Evolutionary conservation across 192 early-diverging fungal species (phyloP).

Genomic region (Coemansia sp.): DNA sequence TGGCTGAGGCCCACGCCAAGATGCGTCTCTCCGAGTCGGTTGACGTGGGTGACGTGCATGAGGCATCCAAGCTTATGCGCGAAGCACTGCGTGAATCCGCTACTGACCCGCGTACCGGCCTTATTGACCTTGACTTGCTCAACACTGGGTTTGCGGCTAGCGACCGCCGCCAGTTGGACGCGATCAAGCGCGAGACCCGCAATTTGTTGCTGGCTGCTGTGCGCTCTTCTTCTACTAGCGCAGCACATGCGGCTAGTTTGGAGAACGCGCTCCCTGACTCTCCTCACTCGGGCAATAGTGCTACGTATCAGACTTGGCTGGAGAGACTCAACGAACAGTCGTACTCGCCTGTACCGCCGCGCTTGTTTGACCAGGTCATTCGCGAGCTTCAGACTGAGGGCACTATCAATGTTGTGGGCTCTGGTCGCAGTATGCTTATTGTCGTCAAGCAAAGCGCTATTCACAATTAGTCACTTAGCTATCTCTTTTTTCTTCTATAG

Average conservation of each 20-base stretch:
- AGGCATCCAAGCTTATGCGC: conserved; percentile 83
- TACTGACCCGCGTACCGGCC: conserved; percentile 89
- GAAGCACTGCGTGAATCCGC: conserved; percentile 89
- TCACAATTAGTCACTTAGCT: conserved; percentile 10
- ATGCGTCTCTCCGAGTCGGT: conserved; percentile 81
- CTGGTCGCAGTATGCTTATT: conserved; percentile 41
- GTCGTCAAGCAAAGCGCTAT: conserved; percentile 48
- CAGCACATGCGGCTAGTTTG: not conserved
- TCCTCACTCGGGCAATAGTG: conserved; percentile 23
- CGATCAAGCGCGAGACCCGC: conserved; percentile 48
- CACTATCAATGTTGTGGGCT: conserved; percentile 35
- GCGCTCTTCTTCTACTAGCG: conserved; percentile 23
- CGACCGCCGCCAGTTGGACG: conserved; percentile 59
- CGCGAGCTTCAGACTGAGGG: conserved; percentile 59
- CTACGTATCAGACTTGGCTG: conserved; percentile 36
- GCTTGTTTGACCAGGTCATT: conserved; percentile 59
- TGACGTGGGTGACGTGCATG: conserved; percentile 78
- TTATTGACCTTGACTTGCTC: conserved; percentile 91
- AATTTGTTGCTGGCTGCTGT: conserved; percentile 40
- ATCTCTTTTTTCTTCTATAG: not conserved
- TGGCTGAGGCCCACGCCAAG: conserved; percentile 89
- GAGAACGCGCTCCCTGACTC: conserved; percentile 16
- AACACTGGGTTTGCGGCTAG: conserved; percentile 83
- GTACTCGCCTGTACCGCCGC: conserved; percentile 50
- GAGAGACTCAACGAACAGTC: conserved; percentile 50